Evolutionary conservation across 1,139 yeast species (phyloP).

Genomic region (Scheffersomyces titani): DNA sequence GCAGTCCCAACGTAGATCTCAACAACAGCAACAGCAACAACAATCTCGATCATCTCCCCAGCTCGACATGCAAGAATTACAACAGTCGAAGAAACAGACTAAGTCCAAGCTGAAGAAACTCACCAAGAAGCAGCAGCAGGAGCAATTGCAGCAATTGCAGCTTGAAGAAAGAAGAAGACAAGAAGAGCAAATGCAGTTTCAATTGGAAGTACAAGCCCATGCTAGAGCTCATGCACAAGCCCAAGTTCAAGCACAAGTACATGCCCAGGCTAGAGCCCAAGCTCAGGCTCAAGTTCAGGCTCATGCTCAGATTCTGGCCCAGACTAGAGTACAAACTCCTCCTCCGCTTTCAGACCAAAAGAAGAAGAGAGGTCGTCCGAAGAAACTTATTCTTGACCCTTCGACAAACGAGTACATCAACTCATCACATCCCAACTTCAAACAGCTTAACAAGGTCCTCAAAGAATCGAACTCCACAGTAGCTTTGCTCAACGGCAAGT

Average conservation of each 20-base stretch:
- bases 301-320: constrained; percentile 4
- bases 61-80: constrained; percentile 7
- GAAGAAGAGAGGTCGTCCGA: constrained; percentile 49
- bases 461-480: constrained; percentile 22
- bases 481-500: background rate
- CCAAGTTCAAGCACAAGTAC: constrained; percentile 8
- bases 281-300: constrained; percentile 5
- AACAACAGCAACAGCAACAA: background rate
- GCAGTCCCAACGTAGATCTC: constrained; percentile 8
- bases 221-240: constrained; percentile 4
- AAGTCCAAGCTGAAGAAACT: constrained; percentile 2
- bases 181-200: constrained; percentile 12
- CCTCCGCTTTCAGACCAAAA: constrained; percentile 21
- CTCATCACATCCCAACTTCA: constrained; percentile 46
- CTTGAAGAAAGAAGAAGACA: background rate
- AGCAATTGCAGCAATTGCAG: constrained; percentile 10
- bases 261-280: constrained; percentile 5
- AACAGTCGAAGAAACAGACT: constrained; percentile 3
- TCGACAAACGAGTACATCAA: constrained; percentile 44
- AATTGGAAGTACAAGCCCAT: constrained; percentile 5
- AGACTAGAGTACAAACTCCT: constrained; percentile 3
- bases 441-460: constrained; percentile 37
- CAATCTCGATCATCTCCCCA: constrained; percentile 5
- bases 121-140: constrained; percentile 4
- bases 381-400: constrained; percentile 44